Base-by-base conservation (phyloP, 495 filamentous ascomycete species). In the Hamigera avellanea region DNA sequence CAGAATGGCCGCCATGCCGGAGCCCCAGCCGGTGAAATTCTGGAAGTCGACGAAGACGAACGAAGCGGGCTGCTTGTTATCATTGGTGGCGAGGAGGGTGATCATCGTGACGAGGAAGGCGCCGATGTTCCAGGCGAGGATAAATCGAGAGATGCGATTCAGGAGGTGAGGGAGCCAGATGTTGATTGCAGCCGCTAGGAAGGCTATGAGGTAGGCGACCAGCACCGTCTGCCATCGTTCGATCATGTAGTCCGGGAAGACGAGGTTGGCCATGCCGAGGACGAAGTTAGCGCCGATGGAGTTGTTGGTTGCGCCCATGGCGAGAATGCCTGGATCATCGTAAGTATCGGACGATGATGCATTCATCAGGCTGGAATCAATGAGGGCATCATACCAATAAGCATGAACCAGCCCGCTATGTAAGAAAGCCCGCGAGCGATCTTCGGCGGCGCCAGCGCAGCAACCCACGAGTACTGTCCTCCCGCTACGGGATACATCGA, bases 31-130 rank as follows among this genome's bases (percentile, higher is more conserved):
- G 1, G 71, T 67, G 29, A 61, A 56, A 39, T 76, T 76, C 40
- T 76, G 64, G 46, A 78, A 76, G 10, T 73, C 62, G 2, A 44
- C 37, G 51, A 76, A 75, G 10, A 76, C 73, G 37, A 78, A 76
- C 26, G 59, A 65, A 2, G 70, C 59, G 0, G 65, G 45, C 33
- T 76, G 67, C 43, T 73, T 75, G 49, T 73, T 58, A 28, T 72
- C 61, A 26, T 74, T 74, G 6, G 52, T 64, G 3, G 70, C 69
- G 8, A 76, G 56, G 30, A 76, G 63, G 0, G 62, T 64, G 38
- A 70, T 56, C 13, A 69, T 57, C 6, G 72, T 55, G 29, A 69
- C 50, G 26, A 76, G 37, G 42, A 78, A 75, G 1, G 70, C 59
- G 12, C 44, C 40, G 14, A 78, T 61, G 41, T 78, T 76, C 68